Percentiles rank a stretch among this genome's conserved stretches.
phyloP scores from a whole-genome alignment of 2,329 filamentous ascomycete species.

The Fusarium subtropicale region DNA sequence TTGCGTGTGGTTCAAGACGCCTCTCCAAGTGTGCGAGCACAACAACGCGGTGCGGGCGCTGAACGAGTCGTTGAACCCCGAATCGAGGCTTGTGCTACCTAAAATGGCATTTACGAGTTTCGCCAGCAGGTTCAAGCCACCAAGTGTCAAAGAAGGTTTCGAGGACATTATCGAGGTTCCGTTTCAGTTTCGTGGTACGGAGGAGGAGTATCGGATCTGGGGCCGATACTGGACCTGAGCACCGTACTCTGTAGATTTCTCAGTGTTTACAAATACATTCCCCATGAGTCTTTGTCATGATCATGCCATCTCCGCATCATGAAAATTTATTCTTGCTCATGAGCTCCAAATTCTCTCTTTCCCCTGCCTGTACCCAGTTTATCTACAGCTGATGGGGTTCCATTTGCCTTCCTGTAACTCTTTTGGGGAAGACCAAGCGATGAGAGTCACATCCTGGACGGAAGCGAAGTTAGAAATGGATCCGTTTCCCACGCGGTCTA shows the following conservation, averaged over 20 bases:
- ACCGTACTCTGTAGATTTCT: not conserved
- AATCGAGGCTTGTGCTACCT: conserved; percentile 78
- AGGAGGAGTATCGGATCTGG: conserved; percentile 78
- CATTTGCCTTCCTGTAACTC: conserved; percentile 4
- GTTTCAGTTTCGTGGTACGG: conserved; percentile 79
- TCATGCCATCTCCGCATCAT: conserved; percentile 37
- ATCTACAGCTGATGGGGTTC: conserved; percentile 1
- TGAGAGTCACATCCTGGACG: not conserved
- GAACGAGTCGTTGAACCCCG: conserved; percentile 81
- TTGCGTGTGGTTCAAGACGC: conserved; percentile 85
- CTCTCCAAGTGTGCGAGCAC: conserved; percentile 78
- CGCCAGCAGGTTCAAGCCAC: conserved; percentile 76
- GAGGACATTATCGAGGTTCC: conserved; percentile 79
- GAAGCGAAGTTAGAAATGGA: conserved; percentile 1
- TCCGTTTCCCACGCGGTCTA: not conserved
- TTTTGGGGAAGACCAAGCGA: conserved; percentile 30
- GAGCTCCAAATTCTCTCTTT: conserved; percentile 14
- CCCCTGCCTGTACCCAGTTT: not conserved
- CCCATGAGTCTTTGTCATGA: conserved; percentile 5
- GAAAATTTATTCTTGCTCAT: conserved; percentile 18
- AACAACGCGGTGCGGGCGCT: conserved; percentile 87
- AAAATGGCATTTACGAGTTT: conserved; percentile 85
- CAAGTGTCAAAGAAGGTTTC: conserved; percentile 82
- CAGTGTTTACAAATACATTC: conserved; percentile 2
- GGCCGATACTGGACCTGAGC: conserved; percentile 78